A percentile compares a stretch with the other conserved stretches of the same genome.
phyloP scores from a whole-genome alignment of 495 filamentous ascomycete genomes.

The Annulohypoxylon maeteangense region DNA sequence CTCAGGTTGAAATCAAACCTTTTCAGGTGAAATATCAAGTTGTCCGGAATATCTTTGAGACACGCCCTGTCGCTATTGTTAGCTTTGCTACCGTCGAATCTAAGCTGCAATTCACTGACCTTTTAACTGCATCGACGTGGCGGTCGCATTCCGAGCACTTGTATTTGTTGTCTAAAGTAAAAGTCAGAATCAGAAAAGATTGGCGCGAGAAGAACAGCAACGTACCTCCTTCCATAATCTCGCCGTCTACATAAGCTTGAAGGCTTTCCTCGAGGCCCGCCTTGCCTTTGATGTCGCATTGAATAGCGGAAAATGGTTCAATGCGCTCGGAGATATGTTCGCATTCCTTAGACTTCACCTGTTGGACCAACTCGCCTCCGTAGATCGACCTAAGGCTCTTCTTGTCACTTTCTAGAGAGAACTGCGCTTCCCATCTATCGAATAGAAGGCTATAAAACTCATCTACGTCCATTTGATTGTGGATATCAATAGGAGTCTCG shows the following conservation, averaged over 20 bases:
- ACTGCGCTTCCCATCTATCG: constrained; percentile 88
- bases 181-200: constrained; percentile 38
- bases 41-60: constrained; percentile 91
- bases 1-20: constrained; percentile 95
- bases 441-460: constrained; percentile 96
- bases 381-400: constrained; percentile 85
- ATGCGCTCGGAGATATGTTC: constrained; percentile 88
- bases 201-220: constrained; percentile 27
- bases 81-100: constrained; percentile 5
- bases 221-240: constrained; percentile 92
- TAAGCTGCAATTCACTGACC: constrained; percentile 54
- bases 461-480: constrained; percentile 96
- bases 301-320: constrained; percentile 94
- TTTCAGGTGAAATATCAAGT: constrained; percentile 95
- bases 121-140: constrained; percentile 94
- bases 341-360: constrained; percentile 95
- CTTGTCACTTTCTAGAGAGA: constrained; percentile 73
- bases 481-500: constrained; percentile 83
- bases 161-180: constrained; percentile 86
- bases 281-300: constrained; percentile 97
- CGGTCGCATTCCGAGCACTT: constrained; percentile 90
- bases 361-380: constrained; percentile 90
- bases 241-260: constrained; percentile 92
- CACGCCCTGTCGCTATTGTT: constrained; percentile 69
- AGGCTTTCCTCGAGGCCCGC: constrained; percentile 84